These are phyloP conservation scores for Vigna trinervia DNA, from an alignment of 306 rosid genomes.

Conservation along the genomic window DNA sequence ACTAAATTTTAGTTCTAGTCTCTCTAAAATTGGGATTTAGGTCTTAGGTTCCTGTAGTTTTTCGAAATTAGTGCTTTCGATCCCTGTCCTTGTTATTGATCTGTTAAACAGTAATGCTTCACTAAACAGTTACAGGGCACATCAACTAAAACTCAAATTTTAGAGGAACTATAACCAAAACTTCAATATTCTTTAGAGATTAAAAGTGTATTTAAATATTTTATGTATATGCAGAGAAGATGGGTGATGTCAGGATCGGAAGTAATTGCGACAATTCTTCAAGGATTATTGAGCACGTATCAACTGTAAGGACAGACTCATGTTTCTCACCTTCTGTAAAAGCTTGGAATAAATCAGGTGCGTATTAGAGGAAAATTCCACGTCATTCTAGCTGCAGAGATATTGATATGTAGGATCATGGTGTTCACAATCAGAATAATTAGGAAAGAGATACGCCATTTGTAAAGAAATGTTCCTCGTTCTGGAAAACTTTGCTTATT, in stretches of 20 bases:
- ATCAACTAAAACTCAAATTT: background rate
- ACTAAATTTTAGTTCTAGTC: background rate
- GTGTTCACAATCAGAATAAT: constrained; percentile 21
- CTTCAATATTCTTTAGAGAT: background rate
- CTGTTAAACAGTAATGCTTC: background rate
- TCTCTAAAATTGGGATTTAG: background rate
- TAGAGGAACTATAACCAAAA: background rate
- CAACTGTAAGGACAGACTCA: constrained; percentile 46
- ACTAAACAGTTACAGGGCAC: constrained; percentile 7
- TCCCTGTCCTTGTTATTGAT: background rate
- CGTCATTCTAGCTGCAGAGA: background rate
- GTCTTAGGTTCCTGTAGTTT: background rate
- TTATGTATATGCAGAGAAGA: constrained; percentile 54
- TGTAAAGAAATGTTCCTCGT: constrained; percentile 6
- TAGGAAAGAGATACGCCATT: constrained; percentile 26
- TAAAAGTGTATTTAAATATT: background rate
- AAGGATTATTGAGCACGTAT: constrained; percentile 39
- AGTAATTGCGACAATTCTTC: constrained; percentile 42
- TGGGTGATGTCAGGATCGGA: constrained; percentile 27
- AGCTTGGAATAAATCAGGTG: constrained; percentile 57
- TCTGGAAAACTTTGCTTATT: constrained; percentile 15
- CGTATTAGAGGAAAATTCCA: constrained; percentile 29
- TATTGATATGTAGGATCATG: constrained; percentile 4
- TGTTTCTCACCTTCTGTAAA: constrained; percentile 47
- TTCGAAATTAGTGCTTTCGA: background rate